Conservation (phyloP, 2,329 filamentous ascomycete genomes). For the Fusarium sp. region DNA sequence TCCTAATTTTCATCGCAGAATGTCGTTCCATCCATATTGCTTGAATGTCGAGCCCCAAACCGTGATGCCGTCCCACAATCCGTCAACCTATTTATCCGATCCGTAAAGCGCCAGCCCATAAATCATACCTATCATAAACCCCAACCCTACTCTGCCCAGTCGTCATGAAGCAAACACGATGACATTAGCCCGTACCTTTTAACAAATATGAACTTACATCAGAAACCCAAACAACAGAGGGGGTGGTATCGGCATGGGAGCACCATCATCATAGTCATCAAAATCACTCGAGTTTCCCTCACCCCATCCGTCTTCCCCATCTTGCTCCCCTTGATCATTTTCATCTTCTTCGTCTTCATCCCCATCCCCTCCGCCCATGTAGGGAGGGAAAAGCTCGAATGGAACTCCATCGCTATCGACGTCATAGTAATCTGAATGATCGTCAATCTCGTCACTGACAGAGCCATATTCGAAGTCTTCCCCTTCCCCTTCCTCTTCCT, state of each 20-base stretch:
- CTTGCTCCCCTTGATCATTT: constrained; percentile 6
- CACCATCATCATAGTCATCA: constrained; percentile 37
- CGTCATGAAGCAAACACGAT: neutral
- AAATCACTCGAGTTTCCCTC: constrained; percentile 26
- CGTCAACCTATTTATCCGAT: constrained; percentile 15
- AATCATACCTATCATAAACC: neutral
- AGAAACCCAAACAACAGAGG: constrained; percentile 36
- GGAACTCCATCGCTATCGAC: constrained; percentile 18
- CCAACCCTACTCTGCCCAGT: neutral
- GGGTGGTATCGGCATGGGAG: constrained; percentile 26
- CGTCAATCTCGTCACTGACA: constrained; percentile 30
- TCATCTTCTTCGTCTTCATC: constrained; percentile 22
- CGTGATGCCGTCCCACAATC: constrained; percentile 8
- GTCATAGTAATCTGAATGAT: constrained; percentile 22
- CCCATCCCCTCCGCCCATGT: constrained; percentile 11
- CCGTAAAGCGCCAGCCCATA: constrained; percentile 26
- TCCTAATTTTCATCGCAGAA: neutral
- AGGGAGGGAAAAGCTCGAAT: constrained; percentile 9
- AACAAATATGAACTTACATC: constrained; percentile 20
- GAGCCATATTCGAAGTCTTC: constrained; percentile 25
- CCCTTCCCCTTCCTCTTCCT: constrained; percentile 3
- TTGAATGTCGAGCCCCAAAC: constrained; percentile 8
- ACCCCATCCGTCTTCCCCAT: constrained; percentile 12
- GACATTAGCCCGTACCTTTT: neutral
- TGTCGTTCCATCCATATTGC: constrained; percentile 1